phyloP scores from a whole-genome alignment of 495 filamentous ascomycete genomes.

The Neurospora discreta region DNA sequence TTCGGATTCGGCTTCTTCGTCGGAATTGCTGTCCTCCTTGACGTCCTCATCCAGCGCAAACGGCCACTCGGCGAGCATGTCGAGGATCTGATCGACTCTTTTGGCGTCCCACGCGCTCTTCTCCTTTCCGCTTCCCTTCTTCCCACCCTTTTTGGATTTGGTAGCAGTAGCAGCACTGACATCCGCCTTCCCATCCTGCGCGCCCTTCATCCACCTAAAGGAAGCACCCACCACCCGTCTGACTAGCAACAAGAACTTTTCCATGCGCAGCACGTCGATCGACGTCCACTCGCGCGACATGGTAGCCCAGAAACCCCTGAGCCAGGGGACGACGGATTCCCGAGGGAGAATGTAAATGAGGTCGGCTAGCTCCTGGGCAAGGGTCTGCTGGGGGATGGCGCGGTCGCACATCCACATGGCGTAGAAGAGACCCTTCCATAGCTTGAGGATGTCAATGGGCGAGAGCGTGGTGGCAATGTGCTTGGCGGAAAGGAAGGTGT shows the following conservation, averaged over 20 bases:
- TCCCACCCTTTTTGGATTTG: conserved; percentile 12
- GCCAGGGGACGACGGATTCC: conserved; percentile 49
- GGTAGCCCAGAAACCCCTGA: conserved; percentile 80
- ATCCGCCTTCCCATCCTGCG: conserved; percentile 41
- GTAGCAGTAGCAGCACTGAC: conserved; percentile 51
- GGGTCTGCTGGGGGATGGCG: conserved; percentile 72
- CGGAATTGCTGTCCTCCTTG: conserved; percentile 11
- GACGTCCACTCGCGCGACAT: conserved; percentile 70
- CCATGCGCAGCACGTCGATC: conserved; percentile 78
- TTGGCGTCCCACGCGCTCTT: conserved; percentile 19
- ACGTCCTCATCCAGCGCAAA: conserved; percentile 30
- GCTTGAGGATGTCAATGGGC: conserved; percentile 70
- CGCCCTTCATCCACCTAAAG: conserved; percentile 44
- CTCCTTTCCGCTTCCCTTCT: not conserved
- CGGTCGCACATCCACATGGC: conserved; percentile 95
- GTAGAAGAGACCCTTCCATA: conserved; percentile 97
- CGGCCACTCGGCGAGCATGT: conserved; percentile 32
- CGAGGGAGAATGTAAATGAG: conserved; percentile 56
- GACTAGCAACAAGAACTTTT: conserved; percentile 85
- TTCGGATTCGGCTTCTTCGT: not conserved
- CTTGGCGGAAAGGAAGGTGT: conserved; percentile 62
- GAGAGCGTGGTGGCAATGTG: conserved; percentile 41
- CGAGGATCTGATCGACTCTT: conserved; percentile 26
- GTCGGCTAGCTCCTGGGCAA: conserved; percentile 63
- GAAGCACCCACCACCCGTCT: conserved; percentile 61